Conservation (phyloP, 257 asterid genomes). For the Lycium barbarum region DNA sequence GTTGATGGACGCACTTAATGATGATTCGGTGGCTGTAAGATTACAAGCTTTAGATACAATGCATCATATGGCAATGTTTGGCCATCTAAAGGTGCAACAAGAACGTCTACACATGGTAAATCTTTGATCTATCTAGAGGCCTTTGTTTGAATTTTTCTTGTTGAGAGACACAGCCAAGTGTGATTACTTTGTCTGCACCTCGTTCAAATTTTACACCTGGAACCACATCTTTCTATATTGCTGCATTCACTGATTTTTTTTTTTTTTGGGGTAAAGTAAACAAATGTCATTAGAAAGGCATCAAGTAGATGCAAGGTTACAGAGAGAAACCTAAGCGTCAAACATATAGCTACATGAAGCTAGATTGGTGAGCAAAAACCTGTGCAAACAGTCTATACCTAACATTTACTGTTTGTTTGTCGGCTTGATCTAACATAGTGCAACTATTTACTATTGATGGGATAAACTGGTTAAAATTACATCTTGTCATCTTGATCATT, state of each 20-base stretch:
- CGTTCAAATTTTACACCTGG: slow-evolving; percentile 1
- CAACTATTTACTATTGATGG: background rate
- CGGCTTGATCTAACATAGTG: background rate
- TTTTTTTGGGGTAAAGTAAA: too few relatives aligned
- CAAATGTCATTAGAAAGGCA: too few relatives aligned
- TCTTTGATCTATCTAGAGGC: slow-evolving; percentile 30
- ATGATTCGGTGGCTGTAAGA: slow-evolving; percentile 71
- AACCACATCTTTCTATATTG: slow-evolving; percentile 16
- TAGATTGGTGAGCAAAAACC: too few relatives aligned
- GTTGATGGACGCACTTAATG: slow-evolving; percentile 78
- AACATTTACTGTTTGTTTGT: background rate
- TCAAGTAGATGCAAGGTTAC: too few relatives aligned
- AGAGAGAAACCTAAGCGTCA: too few relatives aligned
- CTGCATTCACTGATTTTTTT: background rate
- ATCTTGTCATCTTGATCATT: background rate
- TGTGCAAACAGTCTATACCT: too few relatives aligned
- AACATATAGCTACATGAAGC: too few relatives aligned
- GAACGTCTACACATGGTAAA: slow-evolving; percentile 77
- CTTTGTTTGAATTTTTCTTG: background rate
- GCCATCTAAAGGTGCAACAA: slow-evolving; percentile 61
- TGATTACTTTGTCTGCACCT: slow-evolving; percentile 14
- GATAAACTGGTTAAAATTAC: background rate
- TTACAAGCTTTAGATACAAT: slow-evolving; percentile 79
- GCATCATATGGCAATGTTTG: slow-evolving; percentile 59
- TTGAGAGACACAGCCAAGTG: background rate